phyloP scores from a whole-genome alignment of 495 filamentous ascomycete species.

The Darksidea phi region DNA sequence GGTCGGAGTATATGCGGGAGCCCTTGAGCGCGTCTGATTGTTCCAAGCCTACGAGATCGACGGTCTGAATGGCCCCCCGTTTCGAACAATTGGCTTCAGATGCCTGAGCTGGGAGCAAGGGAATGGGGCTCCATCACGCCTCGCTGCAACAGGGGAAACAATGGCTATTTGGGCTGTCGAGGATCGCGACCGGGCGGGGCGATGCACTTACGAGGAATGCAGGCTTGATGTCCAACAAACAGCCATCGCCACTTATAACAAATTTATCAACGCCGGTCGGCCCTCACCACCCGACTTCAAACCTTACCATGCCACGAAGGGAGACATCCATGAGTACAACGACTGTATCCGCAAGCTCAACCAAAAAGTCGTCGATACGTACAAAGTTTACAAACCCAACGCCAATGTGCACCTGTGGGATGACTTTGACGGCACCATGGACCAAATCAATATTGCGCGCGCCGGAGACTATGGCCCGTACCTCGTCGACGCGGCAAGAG shows the following conservation, averaged over 20 bases:
- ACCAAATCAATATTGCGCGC: conserved; percentile 10
- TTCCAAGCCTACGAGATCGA: conserved; percentile 20
- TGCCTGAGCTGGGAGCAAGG: background rate
- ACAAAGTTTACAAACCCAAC: background rate
- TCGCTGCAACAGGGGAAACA: background rate
- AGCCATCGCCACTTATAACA: conserved; percentile 1
- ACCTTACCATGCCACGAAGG: conserved; percentile 5
- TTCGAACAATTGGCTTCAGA: background rate
- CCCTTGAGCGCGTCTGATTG: conserved; percentile 12
- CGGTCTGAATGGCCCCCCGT: background rate
- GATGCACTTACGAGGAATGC: conserved; percentile 6
- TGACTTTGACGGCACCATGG: conserved; percentile 2
- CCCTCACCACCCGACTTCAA: background rate
- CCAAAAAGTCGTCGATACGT: background rate
- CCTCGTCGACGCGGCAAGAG: conserved; percentile 8
- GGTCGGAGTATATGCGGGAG: conserved; percentile 14
- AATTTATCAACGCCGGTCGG: background rate
- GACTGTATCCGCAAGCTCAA: conserved; percentile 1
- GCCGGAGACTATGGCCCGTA: conserved; percentile 6
- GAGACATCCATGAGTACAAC: conserved; percentile 9
- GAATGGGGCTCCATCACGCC: background rate
- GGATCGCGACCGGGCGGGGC: background rate
- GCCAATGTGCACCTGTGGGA: conserved; percentile 3
- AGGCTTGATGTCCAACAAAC: background rate
- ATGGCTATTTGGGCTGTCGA: background rate